Conservation (phyloP, 495 filamentous ascomycete species). For the Podospora appendiculata region DNA sequence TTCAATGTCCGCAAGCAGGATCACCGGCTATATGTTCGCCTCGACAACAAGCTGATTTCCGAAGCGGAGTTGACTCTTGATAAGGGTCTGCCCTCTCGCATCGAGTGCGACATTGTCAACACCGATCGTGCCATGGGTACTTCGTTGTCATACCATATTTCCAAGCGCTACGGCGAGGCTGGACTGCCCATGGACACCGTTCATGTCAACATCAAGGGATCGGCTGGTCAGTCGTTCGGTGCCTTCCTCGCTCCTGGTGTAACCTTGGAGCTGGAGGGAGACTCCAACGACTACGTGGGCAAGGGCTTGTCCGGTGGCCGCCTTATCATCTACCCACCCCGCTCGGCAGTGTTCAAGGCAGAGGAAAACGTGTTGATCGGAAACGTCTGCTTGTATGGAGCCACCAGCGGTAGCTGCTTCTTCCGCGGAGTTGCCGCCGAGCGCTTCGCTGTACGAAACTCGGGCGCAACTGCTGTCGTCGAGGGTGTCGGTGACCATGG, state of each 20-base stretch:
- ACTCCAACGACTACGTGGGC: slow-evolving; percentile 96
- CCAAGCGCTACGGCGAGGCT: slow-evolving; percentile 81
- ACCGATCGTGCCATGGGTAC: slow-evolving; percentile 94
- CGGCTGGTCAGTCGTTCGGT: slow-evolving; percentile 96
- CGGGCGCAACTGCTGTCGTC: slow-evolving; percentile 91
- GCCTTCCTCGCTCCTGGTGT: slow-evolving; percentile 92
- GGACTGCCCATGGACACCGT: slow-evolving; percentile 93
- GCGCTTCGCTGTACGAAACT: slow-evolving; percentile 97
- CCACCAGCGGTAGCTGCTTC: slow-evolving; percentile 88
- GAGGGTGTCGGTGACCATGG: slow-evolving; percentile 98
- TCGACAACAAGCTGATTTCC: slow-evolving; percentile 98
- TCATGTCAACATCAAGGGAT: slow-evolving; percentile 97
- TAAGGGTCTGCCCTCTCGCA: slow-evolving; percentile 88
- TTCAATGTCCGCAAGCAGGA: slow-evolving; percentile 99
- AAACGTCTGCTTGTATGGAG: slow-evolving; percentile 96
- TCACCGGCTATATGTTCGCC: slow-evolving; percentile 82
- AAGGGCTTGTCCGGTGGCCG: slow-evolving; percentile 96
- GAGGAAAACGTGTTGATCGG: slow-evolving; percentile 97
- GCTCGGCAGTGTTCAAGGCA: slow-evolving; percentile 88
- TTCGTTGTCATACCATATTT: slow-evolving; percentile 94
- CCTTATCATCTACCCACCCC: slow-evolving; percentile 92
- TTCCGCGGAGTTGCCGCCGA: slow-evolving; percentile 98
- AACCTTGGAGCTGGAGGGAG: slow-evolving; percentile 94
- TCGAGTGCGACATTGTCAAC: slow-evolving; percentile 98
- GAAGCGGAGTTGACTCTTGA: slow-evolving; percentile 95